A percentile compares a stretch with the other conserved stretches of the same genome.
Conservation (phyloP, 1,284 basidiomycete species). For the Ustilago trichophora region DNA sequence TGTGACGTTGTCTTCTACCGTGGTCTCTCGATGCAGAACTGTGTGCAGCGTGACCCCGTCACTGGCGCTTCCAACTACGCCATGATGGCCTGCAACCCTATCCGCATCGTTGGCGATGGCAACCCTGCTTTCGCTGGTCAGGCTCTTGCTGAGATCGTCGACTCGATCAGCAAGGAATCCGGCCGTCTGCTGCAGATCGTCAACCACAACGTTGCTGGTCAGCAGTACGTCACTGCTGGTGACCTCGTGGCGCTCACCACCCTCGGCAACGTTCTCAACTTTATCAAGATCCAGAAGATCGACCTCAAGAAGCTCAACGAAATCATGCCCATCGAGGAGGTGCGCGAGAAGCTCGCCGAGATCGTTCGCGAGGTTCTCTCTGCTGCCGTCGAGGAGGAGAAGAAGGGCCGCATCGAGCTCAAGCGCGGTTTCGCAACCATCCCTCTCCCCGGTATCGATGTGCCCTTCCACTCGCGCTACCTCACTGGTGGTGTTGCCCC, state of each 20-base stretch:
- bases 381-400: slow-evolving; percentile 77
- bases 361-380: slow-evolving; percentile 86
- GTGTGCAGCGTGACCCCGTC: slow-evolving; percentile 49
- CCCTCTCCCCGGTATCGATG: slow-evolving; percentile 85
- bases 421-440: slow-evolving; percentile 84
- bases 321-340: slow-evolving; percentile 82
- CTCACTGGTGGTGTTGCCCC: slow-evolving; percentile 95
- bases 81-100: slow-evolving; percentile 98
- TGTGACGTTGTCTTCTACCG: slow-evolving; percentile 99
- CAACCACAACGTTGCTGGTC: slow-evolving; percentile 87
- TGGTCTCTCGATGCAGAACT: slow-evolving; percentile 87
- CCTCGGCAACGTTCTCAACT: slow-evolving; percentile 94
- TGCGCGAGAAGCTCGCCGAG: slow-evolving; percentile 88
- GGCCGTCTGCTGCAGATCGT: slow-evolving; percentile 87
- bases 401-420: slow-evolving; percentile 89
- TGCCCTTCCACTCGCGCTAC: slow-evolving; percentile 98
- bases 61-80: slow-evolving; percentile 74
- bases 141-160: slow-evolving; percentile 88
- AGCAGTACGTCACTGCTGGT: slow-evolving; percentile 82
- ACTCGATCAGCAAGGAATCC: slow-evolving; percentile 72
- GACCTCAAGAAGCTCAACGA: slow-evolving; percentile 91
- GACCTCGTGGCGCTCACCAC: slow-evolving; percentile 92
- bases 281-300: slow-evolving; percentile 94
- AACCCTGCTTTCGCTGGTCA: slow-evolving; percentile 79
- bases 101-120: slow-evolving; percentile 75